These are phyloP conservation scores for Rhynchosporium agropyri DNA, from an alignment of 2,329 filamentous ascomycete genomes.

Conservation along the genomic window DNA sequence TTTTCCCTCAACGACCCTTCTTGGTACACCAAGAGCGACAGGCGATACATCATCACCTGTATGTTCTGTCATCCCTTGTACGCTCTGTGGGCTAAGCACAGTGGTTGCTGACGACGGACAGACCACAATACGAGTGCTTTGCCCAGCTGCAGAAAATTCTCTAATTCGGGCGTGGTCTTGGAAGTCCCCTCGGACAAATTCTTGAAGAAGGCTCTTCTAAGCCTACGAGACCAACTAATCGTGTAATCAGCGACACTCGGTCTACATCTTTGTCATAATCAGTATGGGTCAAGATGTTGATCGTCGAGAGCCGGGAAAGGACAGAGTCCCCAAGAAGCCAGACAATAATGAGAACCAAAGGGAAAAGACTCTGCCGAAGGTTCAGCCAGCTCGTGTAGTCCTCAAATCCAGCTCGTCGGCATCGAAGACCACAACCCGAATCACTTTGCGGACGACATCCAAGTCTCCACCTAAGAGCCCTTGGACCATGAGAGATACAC, in stretches of 20 bases:
- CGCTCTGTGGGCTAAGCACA: neutral
- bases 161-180: neutral
- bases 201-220: constrained; percentile 1
- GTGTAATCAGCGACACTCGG: neutral
- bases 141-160: neutral
- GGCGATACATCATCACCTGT: constrained; percentile 5
- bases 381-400: constrained; percentile 14
- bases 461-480: neutral
- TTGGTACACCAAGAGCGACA: neutral
- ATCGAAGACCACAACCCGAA: neutral
- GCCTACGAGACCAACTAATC: neutral
- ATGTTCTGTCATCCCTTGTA: neutral
- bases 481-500: constrained; percentile 9
- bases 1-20: neutral
- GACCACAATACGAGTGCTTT: neutral
- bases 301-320: neutral
- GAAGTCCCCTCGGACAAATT: neutral
- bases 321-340: constrained; percentile 1
- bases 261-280: neutral
- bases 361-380: constrained; percentile 3
- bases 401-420: constrained; percentile 10
- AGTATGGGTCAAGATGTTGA: constrained; percentile 10
- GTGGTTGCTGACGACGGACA: neutral
- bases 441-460: neutral
- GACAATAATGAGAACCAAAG: constrained; percentile 9